Conservation (phyloP, 2,329 filamentous ascomycete species). For the Thermoascus crustaceus region DNA sequence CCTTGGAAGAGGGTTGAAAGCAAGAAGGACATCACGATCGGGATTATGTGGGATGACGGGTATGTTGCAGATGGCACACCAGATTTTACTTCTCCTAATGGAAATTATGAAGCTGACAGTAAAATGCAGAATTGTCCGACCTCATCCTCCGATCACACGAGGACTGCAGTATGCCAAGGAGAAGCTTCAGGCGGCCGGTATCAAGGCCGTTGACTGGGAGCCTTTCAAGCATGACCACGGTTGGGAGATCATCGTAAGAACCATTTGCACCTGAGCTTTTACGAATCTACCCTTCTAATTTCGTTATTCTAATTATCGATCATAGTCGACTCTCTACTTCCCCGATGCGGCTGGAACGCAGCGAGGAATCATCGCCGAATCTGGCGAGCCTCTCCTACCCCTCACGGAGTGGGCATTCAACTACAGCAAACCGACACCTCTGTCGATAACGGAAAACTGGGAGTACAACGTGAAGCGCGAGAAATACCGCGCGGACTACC, state of each 20-base stretch:
- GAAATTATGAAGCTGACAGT: no score
- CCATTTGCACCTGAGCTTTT: not conserved
- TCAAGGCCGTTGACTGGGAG: conserved; percentile 34
- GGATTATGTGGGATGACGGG: conserved; percentile 57
- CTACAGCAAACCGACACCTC: conserved; percentile 4
- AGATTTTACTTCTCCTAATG: no score
- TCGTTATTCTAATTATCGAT: no score
- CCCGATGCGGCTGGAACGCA: conserved; percentile 35
- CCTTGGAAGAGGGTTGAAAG: conserved; percentile 30
- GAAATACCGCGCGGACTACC: conserved; percentile 2
- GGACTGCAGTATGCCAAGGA: conserved; percentile 16
- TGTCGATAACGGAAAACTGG: conserved; percentile 14
- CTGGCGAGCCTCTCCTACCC: conserved; percentile 20
- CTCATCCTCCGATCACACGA: conserved; percentile 57
- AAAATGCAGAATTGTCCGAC: conserved; percentile 46
- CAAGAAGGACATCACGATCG: conserved; percentile 35
- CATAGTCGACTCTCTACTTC: conserved; percentile 39
- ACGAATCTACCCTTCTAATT: conserved; percentile 6
- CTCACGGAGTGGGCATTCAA: conserved; percentile 20
- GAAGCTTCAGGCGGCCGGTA: conserved; percentile 35
- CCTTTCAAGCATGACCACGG: conserved; percentile 26
- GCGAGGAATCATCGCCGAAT: conserved; percentile 24
- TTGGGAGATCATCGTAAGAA: conserved; percentile 27
- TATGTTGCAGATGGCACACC: conserved; percentile 11
- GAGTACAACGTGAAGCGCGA: conserved; percentile 5